Evolutionary conservation across 2,329 filamentous ascomycete species (phyloP).

Genomic region (Fusarium duplospermum): DNA sequence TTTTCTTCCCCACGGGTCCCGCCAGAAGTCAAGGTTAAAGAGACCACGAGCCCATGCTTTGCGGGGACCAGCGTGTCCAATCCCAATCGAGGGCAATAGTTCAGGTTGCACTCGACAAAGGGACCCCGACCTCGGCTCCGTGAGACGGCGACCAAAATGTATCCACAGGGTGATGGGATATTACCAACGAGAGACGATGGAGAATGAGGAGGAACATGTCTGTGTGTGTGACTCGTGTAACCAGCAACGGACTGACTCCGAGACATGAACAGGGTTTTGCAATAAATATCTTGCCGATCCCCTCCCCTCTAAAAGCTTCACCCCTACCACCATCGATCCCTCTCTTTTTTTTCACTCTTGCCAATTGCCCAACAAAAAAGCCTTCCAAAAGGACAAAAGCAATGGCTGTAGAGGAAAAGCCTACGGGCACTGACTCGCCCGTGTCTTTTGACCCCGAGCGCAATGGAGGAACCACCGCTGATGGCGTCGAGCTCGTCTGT

Average conservation of each 20-base stretch:
- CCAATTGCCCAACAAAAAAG: background rate
- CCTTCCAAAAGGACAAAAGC: slow-evolving; percentile 5
- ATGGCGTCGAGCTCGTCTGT: slow-evolving; percentile 49
- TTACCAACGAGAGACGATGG: slow-evolving; percentile 8
- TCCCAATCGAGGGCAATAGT: background rate
- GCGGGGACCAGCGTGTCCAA: slow-evolving; percentile 20
- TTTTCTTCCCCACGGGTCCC: slow-evolving; percentile 8
- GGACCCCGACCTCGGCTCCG: slow-evolving; percentile 35
- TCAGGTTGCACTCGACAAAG: slow-evolving; percentile 6
- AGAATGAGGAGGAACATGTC: background rate
- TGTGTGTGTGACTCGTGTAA: slow-evolving; percentile 21
- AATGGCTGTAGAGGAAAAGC: slow-evolving; percentile 38
- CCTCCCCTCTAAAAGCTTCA: background rate
- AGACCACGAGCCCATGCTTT: slow-evolving; percentile 21
- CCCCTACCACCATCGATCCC: background rate
- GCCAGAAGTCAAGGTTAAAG: background rate
- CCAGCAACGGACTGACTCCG: slow-evolving; percentile 23
- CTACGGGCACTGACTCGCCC: slow-evolving; percentile 34
- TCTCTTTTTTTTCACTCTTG: background rate
- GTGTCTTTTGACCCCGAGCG: slow-evolving; percentile 40
- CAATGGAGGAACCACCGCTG: slow-evolving; percentile 19
- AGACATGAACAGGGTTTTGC: slow-evolving; percentile 18
- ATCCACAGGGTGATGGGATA: slow-evolving; percentile 21
- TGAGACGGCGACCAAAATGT: background rate
- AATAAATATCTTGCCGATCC: background rate